Evolutionary conservation across 805 yeast species (phyloP).

Genomic region (Cyberlindnera bimundalis): DNA sequence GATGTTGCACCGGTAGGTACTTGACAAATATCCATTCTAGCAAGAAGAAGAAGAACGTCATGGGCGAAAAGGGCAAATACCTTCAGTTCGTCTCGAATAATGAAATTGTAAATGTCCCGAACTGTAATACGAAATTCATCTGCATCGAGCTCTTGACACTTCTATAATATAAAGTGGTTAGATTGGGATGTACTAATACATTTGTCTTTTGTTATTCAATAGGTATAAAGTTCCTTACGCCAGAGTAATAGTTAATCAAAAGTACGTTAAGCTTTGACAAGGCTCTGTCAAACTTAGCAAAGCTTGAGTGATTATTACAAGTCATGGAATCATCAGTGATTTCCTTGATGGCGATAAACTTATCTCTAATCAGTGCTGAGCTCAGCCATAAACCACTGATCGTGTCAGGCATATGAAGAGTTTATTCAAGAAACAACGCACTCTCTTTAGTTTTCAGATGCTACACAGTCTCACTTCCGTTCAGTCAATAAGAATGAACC

Average conservation of each 20-base stretch:
- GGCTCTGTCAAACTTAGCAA: neutral
- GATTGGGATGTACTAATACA: too few relatives aligned
- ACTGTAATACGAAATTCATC: slow-evolving; percentile 7
- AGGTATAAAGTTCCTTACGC: slow-evolving; percentile 5
- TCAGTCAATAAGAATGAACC: too few relatives aligned
- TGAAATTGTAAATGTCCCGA: slow-evolving; percentile 10
- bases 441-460: too few relatives aligned
- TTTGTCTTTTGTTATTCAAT: neutral
- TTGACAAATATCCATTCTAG: slow-evolving; percentile 7
- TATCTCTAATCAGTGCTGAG: slow-evolving; percentile 11
- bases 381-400: too few relatives aligned
- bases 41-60: slow-evolving; percentile 15
- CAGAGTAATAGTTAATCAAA: neutral
- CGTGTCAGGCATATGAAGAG: too few relatives aligned
- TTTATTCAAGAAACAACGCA: too few relatives aligned
- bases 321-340: neutral
- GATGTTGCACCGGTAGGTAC: slow-evolving; percentile 10
- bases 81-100: slow-evolving; percentile 8
- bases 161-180: too few relatives aligned
- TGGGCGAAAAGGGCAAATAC: slow-evolving; percentile 12
- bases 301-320: too few relatives aligned
- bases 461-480: too few relatives aligned
- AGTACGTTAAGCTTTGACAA: slow-evolving; percentile 1
- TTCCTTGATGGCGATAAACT: slow-evolving; percentile 4
- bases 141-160: too few relatives aligned